Evolutionary conservation across 1,139 yeast species (phyloP).

Genomic region (Suzukiozyma palmioleophila): DNA sequence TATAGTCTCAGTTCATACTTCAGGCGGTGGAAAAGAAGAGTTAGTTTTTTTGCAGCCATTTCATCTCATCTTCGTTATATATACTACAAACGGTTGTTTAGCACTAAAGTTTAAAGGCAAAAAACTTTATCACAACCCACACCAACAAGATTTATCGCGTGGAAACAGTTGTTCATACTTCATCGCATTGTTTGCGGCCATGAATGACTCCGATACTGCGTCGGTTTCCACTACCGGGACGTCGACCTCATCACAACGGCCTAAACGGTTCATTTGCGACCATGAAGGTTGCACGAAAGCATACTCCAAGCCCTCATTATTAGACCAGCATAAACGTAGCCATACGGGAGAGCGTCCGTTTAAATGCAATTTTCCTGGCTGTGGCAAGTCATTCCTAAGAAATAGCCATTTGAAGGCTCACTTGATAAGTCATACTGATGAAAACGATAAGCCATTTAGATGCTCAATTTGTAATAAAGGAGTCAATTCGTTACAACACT

Average conservation of each 20-base stretch:
- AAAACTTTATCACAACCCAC: no score
- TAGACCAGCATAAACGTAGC: conserved; percentile 75
- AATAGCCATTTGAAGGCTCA: conserved; percentile 81
- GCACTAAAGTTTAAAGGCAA: no score
- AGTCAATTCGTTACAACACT: conserved; percentile 75
- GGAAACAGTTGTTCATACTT: not conserved
- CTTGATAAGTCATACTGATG: conserved; percentile 51
- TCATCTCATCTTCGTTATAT: not conserved
- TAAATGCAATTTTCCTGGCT: conserved; percentile 48
- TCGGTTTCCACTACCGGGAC: conserved; percentile 10
- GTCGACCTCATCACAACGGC: conserved; percentile 32
- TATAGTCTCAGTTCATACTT: no score
- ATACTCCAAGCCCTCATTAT: conserved; percentile 74
- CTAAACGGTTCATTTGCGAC: conserved; percentile 58
- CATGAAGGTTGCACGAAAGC: conserved; percentile 67
- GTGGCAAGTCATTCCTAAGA: conserved; percentile 65
- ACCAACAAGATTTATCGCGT: conserved; percentile 1
- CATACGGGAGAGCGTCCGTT: conserved; percentile 83
- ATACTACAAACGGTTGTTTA: no score
- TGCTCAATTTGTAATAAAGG: conserved; percentile 83
- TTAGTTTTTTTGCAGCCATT: not conserved
- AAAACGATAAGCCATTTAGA: conserved; percentile 62
- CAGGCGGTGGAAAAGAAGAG: no score
- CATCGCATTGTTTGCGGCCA: not conserved
- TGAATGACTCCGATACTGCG: conserved; percentile 7